Conservation (phyloP, 73 alveolate species). For the Paraurostyla sp. region DNA sequence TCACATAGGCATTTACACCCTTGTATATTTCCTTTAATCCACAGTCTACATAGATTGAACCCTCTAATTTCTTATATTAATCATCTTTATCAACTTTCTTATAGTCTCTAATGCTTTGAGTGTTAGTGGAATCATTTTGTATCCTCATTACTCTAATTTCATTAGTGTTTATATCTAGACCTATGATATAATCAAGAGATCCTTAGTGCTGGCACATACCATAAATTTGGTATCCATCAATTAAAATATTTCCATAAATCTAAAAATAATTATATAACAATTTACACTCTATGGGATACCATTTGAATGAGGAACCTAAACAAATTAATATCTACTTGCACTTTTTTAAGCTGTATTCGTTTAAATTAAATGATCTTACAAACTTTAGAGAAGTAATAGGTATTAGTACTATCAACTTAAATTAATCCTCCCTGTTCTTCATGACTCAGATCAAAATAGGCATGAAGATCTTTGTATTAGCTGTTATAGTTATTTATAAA, state of each 20-base stretch:
- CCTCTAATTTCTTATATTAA: not conserved
- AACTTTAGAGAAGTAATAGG: conserved; percentile 45
- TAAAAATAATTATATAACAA: not conserved
- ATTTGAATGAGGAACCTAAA: conserved; percentile 27
- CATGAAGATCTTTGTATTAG: conserved; percentile 9
- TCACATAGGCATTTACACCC: conserved; percentile 32
- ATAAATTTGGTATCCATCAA: conserved; percentile 52
- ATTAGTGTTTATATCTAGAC: conserved; percentile 15
- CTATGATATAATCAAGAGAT: conserved; percentile 56
- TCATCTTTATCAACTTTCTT: conserved; percentile 36
- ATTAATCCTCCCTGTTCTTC: conserved; percentile 6
- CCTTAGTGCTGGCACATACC: conserved; percentile 68
- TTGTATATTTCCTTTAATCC: conserved; percentile 21
- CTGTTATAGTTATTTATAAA: not conserved
- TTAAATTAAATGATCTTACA: not conserved
- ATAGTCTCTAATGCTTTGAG: not conserved
- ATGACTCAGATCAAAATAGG: conserved; percentile 49
- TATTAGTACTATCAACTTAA: conserved; percentile 23
- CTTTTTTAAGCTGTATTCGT: conserved; percentile 34
- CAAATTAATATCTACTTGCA: conserved; percentile 20
- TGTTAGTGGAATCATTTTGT: not conserved
- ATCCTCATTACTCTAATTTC: conserved; percentile 52
- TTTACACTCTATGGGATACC: conserved; percentile 20
- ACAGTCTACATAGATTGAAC: conserved; percentile 60
- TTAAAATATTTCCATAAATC: conserved; percentile 9